Evolutionary conservation across 2,329 filamentous ascomycete genomes (phyloP), one percentile per base, ranked within the genome.

Genomic region (Colletotrichum echinochloae): DNA sequence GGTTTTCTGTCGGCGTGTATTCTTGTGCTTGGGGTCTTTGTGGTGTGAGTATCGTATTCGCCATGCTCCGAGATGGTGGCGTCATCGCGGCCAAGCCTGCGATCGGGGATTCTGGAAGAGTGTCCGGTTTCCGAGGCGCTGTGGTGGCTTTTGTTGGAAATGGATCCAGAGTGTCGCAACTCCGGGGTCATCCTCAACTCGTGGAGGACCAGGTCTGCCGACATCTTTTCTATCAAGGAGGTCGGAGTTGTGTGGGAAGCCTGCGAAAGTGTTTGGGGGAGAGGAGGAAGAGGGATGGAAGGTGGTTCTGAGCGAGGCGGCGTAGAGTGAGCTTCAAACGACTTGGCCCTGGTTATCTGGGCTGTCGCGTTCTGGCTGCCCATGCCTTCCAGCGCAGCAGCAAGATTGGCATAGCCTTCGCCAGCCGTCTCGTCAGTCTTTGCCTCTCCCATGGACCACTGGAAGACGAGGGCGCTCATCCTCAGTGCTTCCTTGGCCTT

Each of bases 341-440:
- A 76, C 74, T 78, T 78, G 48, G 76, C 62, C 67, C 77, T 79
- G 26, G 76, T 71, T 37, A 76, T 75, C 30, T 68, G 72, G n/a
- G 74, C 73, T 1, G 75, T 73, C 1, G 78, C 74, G 44, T 74
- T 75, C 28, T 73, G 74, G 64, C 76, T 77, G 60, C 78, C 78
- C 71, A 88, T 79, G 65, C 85, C 83, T 54, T 91, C 88, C 14
- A 92, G 83, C 3, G 90, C 90, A 12, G 90, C 90, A 1, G 88
- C 87, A 9, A 93, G 83, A 5, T 89, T 89, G 1, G 89, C 90
- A 75, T 91, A 93, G 52, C 91, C 91, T 55, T 91, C 91, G 23
- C 89, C 89, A 51, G 88, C 84, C 16, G 88, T 85, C 20, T 86
- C 85, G 73, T 91, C 89, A 20, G 87, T 86, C 76, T 86, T 88